Percentiles rank a stretch among this genome's conserved stretches.
Conservation (phyloP, 352 stramenopile species). For the Pythium grandisporangium region DNA sequence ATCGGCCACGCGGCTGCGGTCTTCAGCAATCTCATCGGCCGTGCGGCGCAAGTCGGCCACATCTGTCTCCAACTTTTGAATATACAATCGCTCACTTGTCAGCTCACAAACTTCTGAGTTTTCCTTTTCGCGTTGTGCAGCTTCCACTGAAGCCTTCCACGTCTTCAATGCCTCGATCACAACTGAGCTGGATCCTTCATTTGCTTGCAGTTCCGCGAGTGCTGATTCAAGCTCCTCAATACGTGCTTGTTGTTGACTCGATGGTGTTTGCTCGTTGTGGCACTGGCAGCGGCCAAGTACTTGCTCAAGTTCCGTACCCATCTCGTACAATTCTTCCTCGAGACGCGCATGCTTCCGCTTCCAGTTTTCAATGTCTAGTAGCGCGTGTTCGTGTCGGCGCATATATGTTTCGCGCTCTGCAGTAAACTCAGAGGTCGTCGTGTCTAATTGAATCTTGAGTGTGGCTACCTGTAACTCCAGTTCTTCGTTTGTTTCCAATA, state of each 20-base stretch:
- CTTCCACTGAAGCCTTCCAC: conserved; percentile 15
- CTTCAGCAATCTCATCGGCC: conserved; percentile 16
- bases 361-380: conserved; percentile 61
- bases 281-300: conserved; percentile 36
- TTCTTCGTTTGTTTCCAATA: conserved; percentile 75
- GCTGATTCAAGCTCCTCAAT: conserved; percentile 22
- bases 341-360: conserved; percentile 48
- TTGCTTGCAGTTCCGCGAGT: conserved; percentile 24
- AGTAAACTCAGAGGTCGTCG: conserved; percentile 41
- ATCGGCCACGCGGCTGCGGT: conserved; percentile 12
- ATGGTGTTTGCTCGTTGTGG: conserved; percentile 6
- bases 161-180: conserved; percentile 32
- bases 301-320: conserved; percentile 44
- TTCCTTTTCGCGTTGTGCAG: conserved; percentile 3
- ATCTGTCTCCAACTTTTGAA: conserved; percentile 36
- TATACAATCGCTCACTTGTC: conserved; percentile 27
- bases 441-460: conserved; percentile 68
- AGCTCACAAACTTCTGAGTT: conserved; percentile 24
- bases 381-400: conserved; percentile 44
- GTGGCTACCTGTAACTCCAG: conserved; percentile 56
- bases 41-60: conserved; percentile 12
- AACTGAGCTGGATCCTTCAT: conserved; percentile 20
- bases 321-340: conserved; percentile 56
- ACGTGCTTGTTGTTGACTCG: conserved; percentile 20
- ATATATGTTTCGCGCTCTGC: conserved; percentile 54